Evolutionary conservation across 2,329 filamentous ascomycete genomes (phyloP).

Genomic region (Alternaria sp.): DNA sequence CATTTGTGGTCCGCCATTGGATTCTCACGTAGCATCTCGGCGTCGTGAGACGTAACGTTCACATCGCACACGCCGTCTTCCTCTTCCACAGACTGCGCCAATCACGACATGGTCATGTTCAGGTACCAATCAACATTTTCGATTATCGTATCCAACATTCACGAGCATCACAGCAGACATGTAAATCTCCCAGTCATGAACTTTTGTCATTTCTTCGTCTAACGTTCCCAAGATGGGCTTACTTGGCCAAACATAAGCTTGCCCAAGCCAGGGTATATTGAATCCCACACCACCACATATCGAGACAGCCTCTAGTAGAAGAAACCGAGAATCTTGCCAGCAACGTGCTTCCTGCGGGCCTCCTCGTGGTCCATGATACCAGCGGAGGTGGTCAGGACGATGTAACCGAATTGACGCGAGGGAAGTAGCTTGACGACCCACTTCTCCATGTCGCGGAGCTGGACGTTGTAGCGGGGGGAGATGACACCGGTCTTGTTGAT

Average conservation of each 20-base stretch:
- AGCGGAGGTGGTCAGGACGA: slow-evolving; percentile 97
- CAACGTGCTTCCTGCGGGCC: slow-evolving; percentile 97
- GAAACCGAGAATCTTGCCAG: slow-evolving; percentile 99
- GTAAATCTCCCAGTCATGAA: slow-evolving; percentile 19
- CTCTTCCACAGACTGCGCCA: background rate
- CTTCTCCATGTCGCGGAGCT: slow-evolving; percentile 97
- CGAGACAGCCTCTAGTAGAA: slow-evolving; percentile 76
- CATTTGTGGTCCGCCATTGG: background rate
- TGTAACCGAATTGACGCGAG: slow-evolving; percentile 99
- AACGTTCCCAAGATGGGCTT: slow-evolving; percentile 35
- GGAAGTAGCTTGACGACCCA: slow-evolving; percentile 99
- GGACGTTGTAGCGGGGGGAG: slow-evolving; percentile 99
- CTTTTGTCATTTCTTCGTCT: slow-evolving; percentile 40
- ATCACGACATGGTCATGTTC: background rate
- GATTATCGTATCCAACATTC: background rate
- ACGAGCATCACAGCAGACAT: background rate
- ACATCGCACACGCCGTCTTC: too few species aligned
- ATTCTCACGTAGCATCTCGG: background rate
- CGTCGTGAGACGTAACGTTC: background rate
- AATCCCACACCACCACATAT: slow-evolving; percentile 29
- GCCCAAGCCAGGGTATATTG: slow-evolving; percentile 40
- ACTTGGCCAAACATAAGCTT: slow-evolving; percentile 33
- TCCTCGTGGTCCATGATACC: slow-evolving; percentile 99
- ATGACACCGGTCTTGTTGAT: slow-evolving; percentile 99
- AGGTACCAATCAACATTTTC: background rate